Base-by-base conservation (phyloP, 2,329 filamentous ascomycete genomes). In the Colletotrichum orchidophilum region DNA sequence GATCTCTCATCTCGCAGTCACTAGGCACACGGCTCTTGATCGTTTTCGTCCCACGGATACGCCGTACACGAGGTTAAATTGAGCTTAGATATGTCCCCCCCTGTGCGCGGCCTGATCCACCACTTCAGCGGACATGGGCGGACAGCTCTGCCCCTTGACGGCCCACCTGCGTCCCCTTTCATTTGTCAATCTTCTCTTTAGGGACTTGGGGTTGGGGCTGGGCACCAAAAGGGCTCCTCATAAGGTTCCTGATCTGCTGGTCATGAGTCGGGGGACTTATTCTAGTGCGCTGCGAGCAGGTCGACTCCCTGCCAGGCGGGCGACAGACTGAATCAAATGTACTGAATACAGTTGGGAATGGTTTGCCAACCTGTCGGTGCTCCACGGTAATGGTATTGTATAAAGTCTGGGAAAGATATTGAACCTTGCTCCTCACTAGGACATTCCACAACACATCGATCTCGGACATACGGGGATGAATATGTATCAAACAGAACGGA, bases 191-290 rank as follows among this genome's bases (percentile, higher is more conserved):
- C 33, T 53, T 27, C 50, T 13, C 21, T 18, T 27, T 53, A 21
- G 21, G 50, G 24, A 15, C 26, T 46, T 21, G 35, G 55, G 50
- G 18, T 13, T 71, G 57, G 46, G 57, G 52, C 31, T 58, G 57
- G 62, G 12, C 42, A 15, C 49, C 24, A 27, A 39, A 54, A 24
- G 18, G 18, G 8, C 13, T 27, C 35, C n/a, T 42, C 52, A 26
- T 8, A 18, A 39, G 39, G 52, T 46, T n/a, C 15, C 4, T 31
- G 15, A 18, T 21, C 42, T 58, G 52, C 68, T 24, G 53, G 53
- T 54, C 68, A 71, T 71, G 68, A 68, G 42, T 63, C 68, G 58
- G 39, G 66, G 66, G 31, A 58, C 55, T 46, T 50, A 62, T 62
- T 26, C 58, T 46, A 52, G 46, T 24, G 39, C 39, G 7, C 39